Evolutionary conservation across 2,329 filamentous ascomycete species (phyloP).

Genomic region (Arthroderma sp.): DNA sequence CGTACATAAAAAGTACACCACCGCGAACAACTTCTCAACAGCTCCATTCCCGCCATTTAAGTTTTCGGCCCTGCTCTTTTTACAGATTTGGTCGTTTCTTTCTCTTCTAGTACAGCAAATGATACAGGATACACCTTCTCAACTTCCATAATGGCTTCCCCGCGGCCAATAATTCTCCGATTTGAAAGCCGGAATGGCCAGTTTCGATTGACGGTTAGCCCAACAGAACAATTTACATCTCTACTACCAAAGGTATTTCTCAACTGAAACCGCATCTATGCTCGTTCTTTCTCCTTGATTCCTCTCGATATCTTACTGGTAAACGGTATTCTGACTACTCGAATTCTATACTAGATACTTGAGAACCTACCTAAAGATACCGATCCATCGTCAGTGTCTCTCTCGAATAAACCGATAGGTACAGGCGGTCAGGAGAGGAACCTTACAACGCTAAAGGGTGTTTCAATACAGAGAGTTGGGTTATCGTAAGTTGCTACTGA

Average conservation of each 20-base stretch:
- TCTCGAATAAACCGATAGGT: conserved; percentile 50
- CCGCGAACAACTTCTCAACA: not conserved
- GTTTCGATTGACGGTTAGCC: conserved; percentile 68
- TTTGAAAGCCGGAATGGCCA: conserved; percentile 89
- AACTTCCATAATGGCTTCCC: conserved; percentile 24
- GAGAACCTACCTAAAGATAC: conserved; percentile 48
- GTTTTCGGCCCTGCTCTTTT: not conserved
- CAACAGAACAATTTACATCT: conserved; percentile 56
- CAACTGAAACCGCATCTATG: not conserved
- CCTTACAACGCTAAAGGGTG: conserved; percentile 40
- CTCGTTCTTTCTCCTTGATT: not conserved
- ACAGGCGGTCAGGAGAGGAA: conserved; percentile 43
- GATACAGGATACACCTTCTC: not conserved
- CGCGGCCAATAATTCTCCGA: conserved; percentile 60
- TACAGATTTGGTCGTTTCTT: no score
- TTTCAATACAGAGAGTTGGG: conserved; percentile 47
- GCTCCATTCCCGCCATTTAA: not conserved
- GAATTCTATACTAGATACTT: conserved; percentile 33
- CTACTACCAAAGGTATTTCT: conserved; percentile 37
- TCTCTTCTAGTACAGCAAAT: not conserved
- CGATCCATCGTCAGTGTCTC: conserved; percentile 43
- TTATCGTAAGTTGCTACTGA: conserved; percentile 37
- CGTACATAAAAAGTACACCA: not conserved
- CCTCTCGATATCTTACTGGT: not conserved
- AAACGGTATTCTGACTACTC: not conserved